Base-by-base conservation (phyloP, 768 basidiomycete species). In the Auricularia auricula-judae region DNA sequence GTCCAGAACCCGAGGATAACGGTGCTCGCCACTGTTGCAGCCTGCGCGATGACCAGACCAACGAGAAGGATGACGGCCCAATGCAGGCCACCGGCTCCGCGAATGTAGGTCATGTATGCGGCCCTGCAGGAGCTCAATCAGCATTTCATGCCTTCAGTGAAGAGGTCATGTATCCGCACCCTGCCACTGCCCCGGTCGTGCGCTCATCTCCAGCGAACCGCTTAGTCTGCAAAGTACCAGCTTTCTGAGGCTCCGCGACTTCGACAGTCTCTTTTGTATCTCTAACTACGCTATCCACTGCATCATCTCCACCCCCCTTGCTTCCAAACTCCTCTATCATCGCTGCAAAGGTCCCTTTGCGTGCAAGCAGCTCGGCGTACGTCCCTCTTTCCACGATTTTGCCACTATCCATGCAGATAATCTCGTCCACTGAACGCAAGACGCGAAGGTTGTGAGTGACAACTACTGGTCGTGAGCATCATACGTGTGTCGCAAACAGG, bases 1-100 rank as follows among this genome's bases (percentile, higher is more conserved):
- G 85, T 85, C 89, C 89, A 92, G 68, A 86, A 89, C 0, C 88
- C 88, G 21, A 92, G 79, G 75, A 87, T 84, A 3, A 92, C 71
- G 36, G 81, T 86, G 67, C 82, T 86, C 0, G 80, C 83, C 36
- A 90, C 87, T 70, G 60, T 7, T 58, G 47, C 59, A 1, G 21
- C 18, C 7, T 35, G 11, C 29, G 42, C 36, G 58, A 62, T 10
- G 64, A n/a, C 14, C 34, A 36, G 70, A 14, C 16, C 43, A 47
- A 35, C 23, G 21, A 47, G 47, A 10, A 21, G 56, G 21, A 39
- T 42, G 39, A 16, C 72, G 70, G 16, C 21, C 84, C 85, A 84
- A 73, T 78, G 75, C 23, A 83, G 76, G 1, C 71, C 78, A 70
- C 89, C 84, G 11, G 73, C 73, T 0, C 86, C 58, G 4, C 78